Evolutionary conservation across 495 filamentous ascomycete species (phyloP).

Genomic region (Lindgomyces ingoldianus): DNA sequence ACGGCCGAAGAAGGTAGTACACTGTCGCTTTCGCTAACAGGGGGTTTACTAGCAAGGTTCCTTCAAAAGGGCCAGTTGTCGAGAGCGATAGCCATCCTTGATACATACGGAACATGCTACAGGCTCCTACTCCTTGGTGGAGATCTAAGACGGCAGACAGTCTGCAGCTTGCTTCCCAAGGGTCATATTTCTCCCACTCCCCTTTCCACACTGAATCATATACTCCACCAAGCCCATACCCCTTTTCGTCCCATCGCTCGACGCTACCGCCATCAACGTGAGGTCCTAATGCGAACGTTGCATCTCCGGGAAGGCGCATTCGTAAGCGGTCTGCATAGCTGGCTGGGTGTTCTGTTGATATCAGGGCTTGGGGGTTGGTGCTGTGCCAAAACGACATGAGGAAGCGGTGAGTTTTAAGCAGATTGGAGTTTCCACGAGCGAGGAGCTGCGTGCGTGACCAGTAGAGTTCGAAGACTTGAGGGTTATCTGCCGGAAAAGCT

Average conservation of each 20-base stretch:
- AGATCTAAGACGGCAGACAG: constrained; percentile 69
- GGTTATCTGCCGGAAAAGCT: constrained; percentile 58
- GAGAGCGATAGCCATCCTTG: constrained; percentile 89
- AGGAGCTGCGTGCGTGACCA: constrained; percentile 78
- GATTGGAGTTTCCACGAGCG: constrained; percentile 70
- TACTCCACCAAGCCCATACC: constrained; percentile 68
- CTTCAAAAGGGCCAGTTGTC: constrained; percentile 67
- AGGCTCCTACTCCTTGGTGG: constrained; percentile 80
- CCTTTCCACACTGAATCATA: constrained; percentile 74
- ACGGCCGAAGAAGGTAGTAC: constrained; percentile 82
- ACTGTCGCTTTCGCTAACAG: constrained; percentile 70
- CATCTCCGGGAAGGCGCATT: constrained; percentile 73
- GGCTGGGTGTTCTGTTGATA: constrained; percentile 64
- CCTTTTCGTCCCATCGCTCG: constrained; percentile 81
- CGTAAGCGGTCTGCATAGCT: constrained; percentile 81
- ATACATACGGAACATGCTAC: constrained; percentile 83
- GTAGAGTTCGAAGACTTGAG: constrained; percentile 86
- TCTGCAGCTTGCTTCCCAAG: constrained; percentile 74
- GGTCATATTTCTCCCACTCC: constrained; percentile 77
- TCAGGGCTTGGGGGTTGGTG: constrained; percentile 57
- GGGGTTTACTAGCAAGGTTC: constrained; percentile 82
- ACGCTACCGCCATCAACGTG: constrained; percentile 83
- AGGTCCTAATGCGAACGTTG: constrained; percentile 79
- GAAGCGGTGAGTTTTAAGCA: constrained; percentile 68
- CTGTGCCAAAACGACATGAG: constrained; percentile 77